A percentile compares a stretch with the other conserved stretches of the same genome.
Conservation (phyloP, 108 stramenopile genomes). For the Skeletonema marinoi region DNA sequence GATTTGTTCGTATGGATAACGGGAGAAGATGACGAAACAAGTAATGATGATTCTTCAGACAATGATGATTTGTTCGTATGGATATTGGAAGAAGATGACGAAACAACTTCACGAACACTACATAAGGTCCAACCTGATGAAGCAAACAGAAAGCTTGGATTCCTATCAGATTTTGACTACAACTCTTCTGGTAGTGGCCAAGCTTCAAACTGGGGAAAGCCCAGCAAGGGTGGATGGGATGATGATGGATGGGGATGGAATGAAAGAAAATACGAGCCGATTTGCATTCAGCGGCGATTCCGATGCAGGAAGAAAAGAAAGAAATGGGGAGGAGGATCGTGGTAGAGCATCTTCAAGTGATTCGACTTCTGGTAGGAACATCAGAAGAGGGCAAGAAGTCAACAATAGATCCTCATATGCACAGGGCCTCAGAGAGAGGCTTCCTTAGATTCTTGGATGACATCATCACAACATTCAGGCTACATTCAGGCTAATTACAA, state of each 20-base stretch:
- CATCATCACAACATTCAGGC: too few species aligned
- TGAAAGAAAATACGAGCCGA: neutral
- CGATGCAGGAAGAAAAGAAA: neutral
- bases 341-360: neutral
- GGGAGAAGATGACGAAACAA: neutral
- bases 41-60: neutral
- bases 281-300: neutral
- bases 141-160: neutral
- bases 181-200: neutral
- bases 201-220: neutral
- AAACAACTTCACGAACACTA: neutral
- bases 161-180: neutral
- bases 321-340: neutral
- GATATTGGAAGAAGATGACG: neutral
- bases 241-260: neutral
- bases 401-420: neutral
- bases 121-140: neutral
- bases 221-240: neutral
- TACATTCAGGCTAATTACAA: too few species aligned
- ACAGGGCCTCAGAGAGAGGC: neutral
- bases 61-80: neutral
- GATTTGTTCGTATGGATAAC: neutral
- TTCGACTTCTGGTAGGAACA: neutral
- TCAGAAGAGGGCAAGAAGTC: neutral
- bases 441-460: neutral